phyloP scores from a whole-genome alignment of 305 asterid species.

The Fraxinus dipetala region DNA sequence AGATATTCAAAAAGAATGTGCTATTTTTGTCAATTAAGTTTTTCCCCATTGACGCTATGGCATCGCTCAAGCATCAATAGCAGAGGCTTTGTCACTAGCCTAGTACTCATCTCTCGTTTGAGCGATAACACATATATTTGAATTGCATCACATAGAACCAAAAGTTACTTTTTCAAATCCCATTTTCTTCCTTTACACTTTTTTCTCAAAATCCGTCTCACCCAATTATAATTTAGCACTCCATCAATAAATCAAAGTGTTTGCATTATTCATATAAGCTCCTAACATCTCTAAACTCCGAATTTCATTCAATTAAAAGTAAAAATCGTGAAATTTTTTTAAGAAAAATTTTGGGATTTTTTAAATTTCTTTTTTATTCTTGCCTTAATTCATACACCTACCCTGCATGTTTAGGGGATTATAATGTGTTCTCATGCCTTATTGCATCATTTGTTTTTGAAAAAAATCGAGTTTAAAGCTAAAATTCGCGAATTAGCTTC shows the following conservation, averaged over 20 bases:
- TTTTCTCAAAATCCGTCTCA: not conserved
- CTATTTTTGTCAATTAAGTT: no score
- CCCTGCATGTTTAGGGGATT: not conserved
- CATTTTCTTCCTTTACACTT: not conserved
- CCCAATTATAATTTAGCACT: not conserved
- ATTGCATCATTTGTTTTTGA: not conserved
- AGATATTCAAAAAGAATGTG: no score
- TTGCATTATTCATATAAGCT: not conserved
- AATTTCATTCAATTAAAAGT: no score
- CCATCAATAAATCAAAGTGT: not conserved
- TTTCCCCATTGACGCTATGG: no score
- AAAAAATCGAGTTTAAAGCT: no score
- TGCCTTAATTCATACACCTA: not conserved
- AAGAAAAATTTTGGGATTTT: not conserved
- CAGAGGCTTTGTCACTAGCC: not conserved
- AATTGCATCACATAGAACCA: no score
- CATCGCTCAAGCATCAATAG: no score
- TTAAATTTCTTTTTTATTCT: no score
- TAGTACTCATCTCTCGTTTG: not conserved
- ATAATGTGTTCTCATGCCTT: not conserved
- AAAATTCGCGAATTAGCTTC: no score
- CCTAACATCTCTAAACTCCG: no score
- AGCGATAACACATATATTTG: not conserved
- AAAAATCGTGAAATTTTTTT: no score
- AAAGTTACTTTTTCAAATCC: not conserved